phyloP scores from a whole-genome alignment of 148 eudicot species.

The Chenopodium formosanum region DNA sequence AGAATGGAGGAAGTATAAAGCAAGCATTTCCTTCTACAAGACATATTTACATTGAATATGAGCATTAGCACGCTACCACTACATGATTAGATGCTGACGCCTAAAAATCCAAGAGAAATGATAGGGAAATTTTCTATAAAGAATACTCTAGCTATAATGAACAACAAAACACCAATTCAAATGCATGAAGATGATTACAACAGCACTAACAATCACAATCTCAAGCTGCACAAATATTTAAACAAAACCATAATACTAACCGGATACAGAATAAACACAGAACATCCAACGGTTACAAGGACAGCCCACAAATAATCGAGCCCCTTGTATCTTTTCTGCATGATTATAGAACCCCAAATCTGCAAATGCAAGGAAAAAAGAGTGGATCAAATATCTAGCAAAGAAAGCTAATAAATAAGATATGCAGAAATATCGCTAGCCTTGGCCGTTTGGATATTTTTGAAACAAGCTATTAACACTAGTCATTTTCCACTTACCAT shows the following conservation, averaged over 20 bases:
- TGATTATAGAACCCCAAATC: slow-evolving; percentile 89
- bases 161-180: background rate
- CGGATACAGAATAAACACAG: slow-evolving; percentile 78
- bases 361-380: slow-evolving; percentile 31
- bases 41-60: background rate
- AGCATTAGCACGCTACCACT: background rate
- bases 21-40: background rate
- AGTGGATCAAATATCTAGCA: slow-evolving; percentile 8
- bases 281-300: slow-evolving; percentile 83
- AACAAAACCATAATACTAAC: slow-evolving; percentile 33
- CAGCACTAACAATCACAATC: background rate
- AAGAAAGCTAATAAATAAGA: background rate
- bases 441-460: background rate
- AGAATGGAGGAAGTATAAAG: background rate
- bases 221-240: background rate
- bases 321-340: slow-evolving; percentile 92
- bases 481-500: slow-evolving; percentile 53
- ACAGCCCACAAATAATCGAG: slow-evolving; percentile 79
- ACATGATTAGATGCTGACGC: background rate
- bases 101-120: background rate
- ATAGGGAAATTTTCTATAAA: background rate
- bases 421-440: background rate
- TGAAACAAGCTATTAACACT: background rate
- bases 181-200: slow-evolving; percentile 2
- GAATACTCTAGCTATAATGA: background rate